Percentiles rank a stretch among this genome's conserved stretches.
Conservation (phyloP, 1,284 basidiomycete species). For the Singerocomus inundabilis region DNA sequence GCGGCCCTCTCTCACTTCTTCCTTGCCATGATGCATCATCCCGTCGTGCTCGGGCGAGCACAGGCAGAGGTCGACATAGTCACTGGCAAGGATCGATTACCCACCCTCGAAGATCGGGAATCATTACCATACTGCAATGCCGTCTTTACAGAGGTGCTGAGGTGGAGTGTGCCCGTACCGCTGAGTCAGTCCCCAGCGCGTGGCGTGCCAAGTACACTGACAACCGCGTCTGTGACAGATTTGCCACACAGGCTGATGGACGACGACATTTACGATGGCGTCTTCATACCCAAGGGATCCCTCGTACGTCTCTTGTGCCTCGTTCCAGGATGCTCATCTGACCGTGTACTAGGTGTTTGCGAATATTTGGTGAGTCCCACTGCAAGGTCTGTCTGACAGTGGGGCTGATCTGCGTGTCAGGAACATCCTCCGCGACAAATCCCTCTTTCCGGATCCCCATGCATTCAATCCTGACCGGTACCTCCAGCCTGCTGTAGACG, state of each 20-base stretch:
- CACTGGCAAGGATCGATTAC: slow-evolving; percentile 48
- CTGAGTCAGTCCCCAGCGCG: slow-evolving; percentile 38
- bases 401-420: slow-evolving; percentile 20
- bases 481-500: slow-evolving; percentile 36
- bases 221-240: slow-evolving; percentile 21
- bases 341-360: slow-evolving; percentile 30
- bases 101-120: slow-evolving; percentile 48
- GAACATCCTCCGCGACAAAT: slow-evolving; percentile 49
- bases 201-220: background rate
- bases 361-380: slow-evolving; percentile 45
- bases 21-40: slow-evolving; percentile 57
- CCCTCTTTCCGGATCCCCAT: slow-evolving; percentile 45
- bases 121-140: slow-evolving; percentile 51
- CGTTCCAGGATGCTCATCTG: background rate
- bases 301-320: slow-evolving; percentile 29
- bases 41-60: slow-evolving; percentile 47
- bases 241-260: slow-evolving; percentile 50
- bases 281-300: slow-evolving; percentile 47
- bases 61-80: slow-evolving; percentile 59
- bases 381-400: background rate
- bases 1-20: slow-evolving; percentile 53
- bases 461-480: slow-evolving; percentile 51
- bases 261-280: slow-evolving; percentile 47
- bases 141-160: slow-evolving; percentile 44
- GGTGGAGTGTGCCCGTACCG: slow-evolving; percentile 54